A percentile compares a stretch with the other conserved stretches of the same genome.
Conservation (phyloP, 768 basidiomycete genomes). For the Atractiella rhizophila region DNA sequence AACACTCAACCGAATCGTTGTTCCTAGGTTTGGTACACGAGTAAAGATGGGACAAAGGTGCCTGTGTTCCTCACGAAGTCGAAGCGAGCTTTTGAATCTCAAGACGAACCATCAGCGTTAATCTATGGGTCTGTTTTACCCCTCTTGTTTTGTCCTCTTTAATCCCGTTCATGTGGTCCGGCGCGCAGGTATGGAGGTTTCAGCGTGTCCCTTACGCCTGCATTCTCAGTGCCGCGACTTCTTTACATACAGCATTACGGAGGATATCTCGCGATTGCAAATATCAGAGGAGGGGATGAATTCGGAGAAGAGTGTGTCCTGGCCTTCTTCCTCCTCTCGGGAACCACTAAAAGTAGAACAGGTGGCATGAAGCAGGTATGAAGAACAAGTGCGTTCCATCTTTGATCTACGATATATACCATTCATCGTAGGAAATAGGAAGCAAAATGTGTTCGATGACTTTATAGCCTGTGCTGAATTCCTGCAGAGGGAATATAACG, state of each 20-base stretch:
- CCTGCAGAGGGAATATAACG: no score
- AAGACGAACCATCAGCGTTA: constrained; percentile 21
- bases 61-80: constrained; percentile 70
- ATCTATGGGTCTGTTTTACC: no score
- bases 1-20: background rate
- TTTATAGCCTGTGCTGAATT: constrained; percentile 25
- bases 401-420: no score
- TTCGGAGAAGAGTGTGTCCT: constrained; percentile 24
- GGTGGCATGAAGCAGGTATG: constrained; percentile 54
- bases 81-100: constrained; percentile 26
- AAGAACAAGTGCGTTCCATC: no score
- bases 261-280: constrained; percentile 31
- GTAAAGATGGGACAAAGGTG: constrained; percentile 52
- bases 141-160: no score
- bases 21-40: constrained; percentile 44
- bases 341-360: constrained; percentile 36
- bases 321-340: background rate
- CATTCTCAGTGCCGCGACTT: constrained; percentile 45
- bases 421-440: no score
- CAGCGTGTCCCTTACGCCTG: constrained; percentile 41
- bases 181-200: constrained; percentile 77
- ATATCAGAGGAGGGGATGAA: constrained; percentile 42
- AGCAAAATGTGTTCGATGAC: constrained; percentile 42
- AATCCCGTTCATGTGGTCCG: no score
- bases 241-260: constrained; percentile 48